phyloP scores from a whole-genome alignment of 2,329 filamentous ascomycete species.

The Nigrograna mackinnonii region DNA sequence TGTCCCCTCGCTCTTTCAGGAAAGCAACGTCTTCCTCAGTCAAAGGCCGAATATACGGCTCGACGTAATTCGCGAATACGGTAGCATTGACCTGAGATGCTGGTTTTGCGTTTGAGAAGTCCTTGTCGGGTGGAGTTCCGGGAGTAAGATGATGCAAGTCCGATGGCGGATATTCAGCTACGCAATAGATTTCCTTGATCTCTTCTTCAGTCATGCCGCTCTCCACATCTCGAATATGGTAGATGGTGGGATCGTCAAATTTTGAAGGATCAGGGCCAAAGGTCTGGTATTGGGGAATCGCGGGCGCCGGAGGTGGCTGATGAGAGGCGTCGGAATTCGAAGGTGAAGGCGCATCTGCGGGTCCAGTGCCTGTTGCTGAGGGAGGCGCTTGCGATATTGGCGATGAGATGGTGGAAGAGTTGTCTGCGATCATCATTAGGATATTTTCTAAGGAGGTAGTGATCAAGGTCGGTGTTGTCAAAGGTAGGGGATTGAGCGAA shows the following conservation, averaged over 20 bases:
- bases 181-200: slow-evolving; percentile 84
- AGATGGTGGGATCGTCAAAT: slow-evolving; percentile 90
- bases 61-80: slow-evolving; percentile 90
- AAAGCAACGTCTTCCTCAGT: slow-evolving; percentile 95
- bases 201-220: slow-evolving; percentile 82
- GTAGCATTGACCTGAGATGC: slow-evolving; percentile 91
- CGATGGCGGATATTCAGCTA: slow-evolving; percentile 78
- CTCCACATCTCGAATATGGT: slow-evolving; percentile 80
- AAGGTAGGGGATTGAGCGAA: background rate
- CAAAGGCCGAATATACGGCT: slow-evolving; percentile 87
- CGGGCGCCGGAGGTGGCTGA: slow-evolving; percentile 63
- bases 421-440: slow-evolving; percentile 36
- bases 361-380: slow-evolving; percentile 56
- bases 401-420: slow-evolving; percentile 43
- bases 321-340: slow-evolving; percentile 59
- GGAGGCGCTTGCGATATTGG: slow-evolving; percentile 48
- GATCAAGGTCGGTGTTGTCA: background rate
- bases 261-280: slow-evolving; percentile 91
- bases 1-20: slow-evolving; percentile 83
- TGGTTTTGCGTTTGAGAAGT: slow-evolving; percentile 93
- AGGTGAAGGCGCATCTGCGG: slow-evolving; percentile 66
- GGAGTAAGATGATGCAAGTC: slow-evolving; percentile 85
- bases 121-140: slow-evolving; percentile 87
- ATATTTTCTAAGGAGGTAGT: background rate
- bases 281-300: slow-evolving; percentile 74